A percentile compares a stretch with the other conserved stretches of the same genome.
phyloP scores from a whole-genome alignment of 768 basidiomycete genomes.

The Hirschioporus abietinus region DNA sequence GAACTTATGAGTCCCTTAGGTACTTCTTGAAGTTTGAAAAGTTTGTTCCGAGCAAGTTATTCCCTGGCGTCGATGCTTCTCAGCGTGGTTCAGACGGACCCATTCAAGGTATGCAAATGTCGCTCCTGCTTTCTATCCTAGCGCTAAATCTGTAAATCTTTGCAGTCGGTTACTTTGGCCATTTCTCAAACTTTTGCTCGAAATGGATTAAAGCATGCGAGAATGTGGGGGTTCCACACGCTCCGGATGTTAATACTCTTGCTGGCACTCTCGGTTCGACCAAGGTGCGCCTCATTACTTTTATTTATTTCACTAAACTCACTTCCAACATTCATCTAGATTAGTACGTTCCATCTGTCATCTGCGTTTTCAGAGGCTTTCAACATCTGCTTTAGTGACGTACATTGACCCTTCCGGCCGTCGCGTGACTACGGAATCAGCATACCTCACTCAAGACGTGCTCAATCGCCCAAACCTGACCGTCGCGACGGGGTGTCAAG shows the following conservation, averaged over 20 bases:
- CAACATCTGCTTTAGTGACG: slow-evolving; percentile 47
- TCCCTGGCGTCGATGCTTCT: slow-evolving; percentile 42
- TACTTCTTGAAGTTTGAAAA: slow-evolving; percentile 68
- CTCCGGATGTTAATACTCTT: slow-evolving; percentile 51
- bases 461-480: slow-evolving; percentile 61
- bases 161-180: slow-evolving; percentile 49
- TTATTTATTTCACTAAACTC: neutral
- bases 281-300: slow-evolving; percentile 35
- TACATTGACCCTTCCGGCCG: slow-evolving; percentile 48
- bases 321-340: slow-evolving; percentile 14
- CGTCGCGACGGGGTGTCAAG: slow-evolving; percentile 50
- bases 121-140: slow-evolving; percentile 2
- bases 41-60: slow-evolving; percentile 44
- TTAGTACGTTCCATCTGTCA: slow-evolving; percentile 20
- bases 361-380: neutral
- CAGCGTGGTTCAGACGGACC: slow-evolving; percentile 51
- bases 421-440: slow-evolving; percentile 59
- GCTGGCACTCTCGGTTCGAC: slow-evolving; percentile 56
- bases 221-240: slow-evolving; percentile 45
- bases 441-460: slow-evolving; percentile 62
- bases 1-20: slow-evolving; percentile 27
- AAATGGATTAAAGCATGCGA: slow-evolving; percentile 52
- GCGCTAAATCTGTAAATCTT: slow-evolving; percentile 3
- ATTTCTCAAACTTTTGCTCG: slow-evolving; percentile 37
- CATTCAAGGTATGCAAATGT: slow-evolving; percentile 28